Evolutionary conservation across 2,329 filamentous ascomycete genomes (phyloP).

Genomic region (Gliomastix tumulicola): DNA sequence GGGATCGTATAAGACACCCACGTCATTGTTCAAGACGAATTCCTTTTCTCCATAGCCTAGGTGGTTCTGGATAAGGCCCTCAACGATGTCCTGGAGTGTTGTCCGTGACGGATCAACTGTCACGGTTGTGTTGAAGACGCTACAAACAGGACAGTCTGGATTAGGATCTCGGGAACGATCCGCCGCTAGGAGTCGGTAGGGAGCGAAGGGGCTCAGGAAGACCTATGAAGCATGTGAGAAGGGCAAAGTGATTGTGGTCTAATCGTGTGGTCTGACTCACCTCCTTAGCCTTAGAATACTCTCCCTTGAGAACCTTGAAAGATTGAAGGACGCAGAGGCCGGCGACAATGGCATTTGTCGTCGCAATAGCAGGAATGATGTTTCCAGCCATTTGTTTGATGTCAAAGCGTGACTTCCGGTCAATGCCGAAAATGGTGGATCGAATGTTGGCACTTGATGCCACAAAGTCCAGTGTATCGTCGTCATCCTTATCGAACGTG

Average conservation of each 20-base stretch:
- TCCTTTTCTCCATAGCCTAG: conserved; percentile 74
- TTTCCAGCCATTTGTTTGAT: conserved; percentile 99
- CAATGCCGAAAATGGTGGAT: conserved; percentile 83
- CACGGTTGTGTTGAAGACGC: conserved; percentile 61
- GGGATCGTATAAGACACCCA: conserved; percentile 77
- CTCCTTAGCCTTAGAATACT: conserved; percentile 69
- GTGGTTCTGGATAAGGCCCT: conserved; percentile 61
- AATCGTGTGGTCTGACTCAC: conserved; percentile 26
- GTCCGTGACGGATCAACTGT: conserved; percentile 63
- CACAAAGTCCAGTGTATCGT: conserved; percentile 92
- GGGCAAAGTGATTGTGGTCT: not conserved
- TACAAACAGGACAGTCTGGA: conserved; percentile 76
- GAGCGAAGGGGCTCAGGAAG: conserved; percentile 67
- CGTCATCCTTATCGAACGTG: conserved; percentile 93
- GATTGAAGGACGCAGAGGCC: conserved; percentile 87
- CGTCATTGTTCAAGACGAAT: conserved; percentile 68
- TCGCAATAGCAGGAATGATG: conserved; percentile 97
- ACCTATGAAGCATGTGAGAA: conserved; percentile 36
- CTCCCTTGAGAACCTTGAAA: conserved; percentile 77
- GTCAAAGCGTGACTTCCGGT: conserved; percentile 84
- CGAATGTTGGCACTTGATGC: conserved; percentile 84
- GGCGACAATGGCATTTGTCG: conserved; percentile 94
- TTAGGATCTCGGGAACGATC: conserved; percentile 60
- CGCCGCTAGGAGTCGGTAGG: conserved; percentile 50
- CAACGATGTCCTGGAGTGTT: conserved; percentile 73